Evolutionary conservation across 208 protist species (phyloP).

Genomic region (Strigomonas culicis): DNA sequence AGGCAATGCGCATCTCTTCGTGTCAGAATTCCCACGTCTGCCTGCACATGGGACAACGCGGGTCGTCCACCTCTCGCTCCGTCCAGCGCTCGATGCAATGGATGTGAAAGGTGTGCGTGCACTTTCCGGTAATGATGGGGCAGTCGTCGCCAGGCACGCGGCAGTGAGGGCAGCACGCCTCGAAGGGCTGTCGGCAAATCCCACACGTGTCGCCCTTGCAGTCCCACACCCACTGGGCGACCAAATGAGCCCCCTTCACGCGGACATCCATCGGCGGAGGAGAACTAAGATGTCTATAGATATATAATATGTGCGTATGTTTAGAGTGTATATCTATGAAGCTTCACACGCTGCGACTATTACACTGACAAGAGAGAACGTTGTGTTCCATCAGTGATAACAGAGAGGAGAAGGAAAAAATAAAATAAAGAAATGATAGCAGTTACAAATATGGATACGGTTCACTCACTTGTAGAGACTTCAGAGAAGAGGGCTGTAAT

Average conservation of each 20-base stretch:
- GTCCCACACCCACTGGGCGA: conserved; percentile 88
- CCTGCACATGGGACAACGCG: conserved; percentile 80
- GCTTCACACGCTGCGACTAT: too few relatives aligned
- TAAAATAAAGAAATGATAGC: conserved; percentile 6
- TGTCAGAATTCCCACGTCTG: conserved; percentile 66
- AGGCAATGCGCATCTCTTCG: background rate
- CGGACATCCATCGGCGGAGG: conserved; percentile 62
- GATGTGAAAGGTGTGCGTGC: conserved; percentile 99
- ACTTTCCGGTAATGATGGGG: conserved; percentile 96
- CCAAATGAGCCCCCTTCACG: conserved; percentile 71
- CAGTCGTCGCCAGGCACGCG: conserved; percentile 90
- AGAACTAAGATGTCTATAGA: background rate
- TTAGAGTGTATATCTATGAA: too few relatives aligned
- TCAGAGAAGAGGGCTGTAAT: too few relatives aligned
- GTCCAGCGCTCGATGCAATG: conserved; percentile 98
- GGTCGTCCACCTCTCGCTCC: conserved; percentile 43
- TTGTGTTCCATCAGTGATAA: too few relatives aligned
- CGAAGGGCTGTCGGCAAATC: conserved; percentile 80
- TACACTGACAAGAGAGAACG: too few relatives aligned
- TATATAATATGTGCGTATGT: too few relatives aligned
- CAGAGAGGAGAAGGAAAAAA: conserved; percentile 2
- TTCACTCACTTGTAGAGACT: too few relatives aligned
- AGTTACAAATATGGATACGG: too few relatives aligned
- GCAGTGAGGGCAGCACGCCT: conserved; percentile 85
- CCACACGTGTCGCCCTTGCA: conserved; percentile 85